Evolutionary conservation across 1,284 basidiomycete genomes (phyloP), one percentile per base, ranked within the genome.

Genomic region (Ceratobasidium papillatum): DNA sequence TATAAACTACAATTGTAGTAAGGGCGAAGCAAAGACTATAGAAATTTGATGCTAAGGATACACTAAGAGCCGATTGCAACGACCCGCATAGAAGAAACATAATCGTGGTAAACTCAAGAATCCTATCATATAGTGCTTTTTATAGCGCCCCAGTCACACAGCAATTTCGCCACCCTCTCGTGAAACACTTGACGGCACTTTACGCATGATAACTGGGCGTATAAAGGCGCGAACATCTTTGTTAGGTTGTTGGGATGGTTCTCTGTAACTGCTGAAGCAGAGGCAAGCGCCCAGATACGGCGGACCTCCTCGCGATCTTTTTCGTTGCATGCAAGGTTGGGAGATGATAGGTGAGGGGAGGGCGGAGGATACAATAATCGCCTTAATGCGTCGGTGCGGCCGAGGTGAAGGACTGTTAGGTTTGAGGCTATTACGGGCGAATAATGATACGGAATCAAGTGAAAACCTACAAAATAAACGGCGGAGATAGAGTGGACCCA

Each of bases 401-500:
- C 86, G 78, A 87, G 86, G 77, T 87, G 86, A 7, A 88, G 81
- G 78, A 87, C 71, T 74, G 14, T 12, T 62, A 62, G 22, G 25
- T 32, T 32, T 54, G 4, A 54, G 8, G 7, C 36, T n/a, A 30
- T 14, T 51, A 41, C n/a, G n/a, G n/a, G n/a, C 36, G 9, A 32
- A 11, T 36, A 30, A 36, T n/a, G 1, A 22, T 4, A 11, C 12
- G 45, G 30, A 47, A 34, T 32, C 12, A 17, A n/a, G 30, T 36
- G 7, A 34, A 36, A 30, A 54, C 71, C 43, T 30, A 74, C 71
- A 87, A 77, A 90, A 87, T 27, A 90, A 83, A 32, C 88, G 86
- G 77, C 89, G 89, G 52, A 90, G 84, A 73, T 89, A 89, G 14
- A 86, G 76, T 12, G 89, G 84, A 17, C 90, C 90, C 45, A 91